A percentile compares a stretch with the other conserved stretches of the same genome.
Evolutionary conservation across 148 eudicot species (phyloP).

Genomic region (Rhododendron molle): DNA sequence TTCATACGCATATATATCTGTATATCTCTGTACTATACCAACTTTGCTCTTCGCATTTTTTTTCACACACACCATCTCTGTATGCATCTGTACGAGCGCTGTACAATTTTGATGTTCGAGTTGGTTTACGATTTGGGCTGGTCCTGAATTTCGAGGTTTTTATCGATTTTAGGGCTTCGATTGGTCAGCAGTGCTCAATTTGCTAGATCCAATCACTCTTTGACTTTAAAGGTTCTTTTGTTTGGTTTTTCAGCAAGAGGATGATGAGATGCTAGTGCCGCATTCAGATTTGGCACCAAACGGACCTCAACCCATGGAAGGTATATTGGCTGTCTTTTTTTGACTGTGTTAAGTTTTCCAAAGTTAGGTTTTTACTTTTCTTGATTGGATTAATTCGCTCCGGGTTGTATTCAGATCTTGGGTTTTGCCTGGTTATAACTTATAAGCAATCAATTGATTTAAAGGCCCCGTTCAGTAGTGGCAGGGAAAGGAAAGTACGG

Average conservation of each 20-base stretch:
- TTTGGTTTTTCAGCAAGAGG: conserved; percentile 19
- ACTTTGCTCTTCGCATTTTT: background rate
- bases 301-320: conserved; percentile 28
- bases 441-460: background rate
- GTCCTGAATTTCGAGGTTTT: background rate
- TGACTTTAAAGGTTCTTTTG: background rate
- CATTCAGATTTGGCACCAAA: conserved; percentile 14
- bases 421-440: background rate
- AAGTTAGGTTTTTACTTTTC: background rate
- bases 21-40: background rate
- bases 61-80: too few relatives aligned
- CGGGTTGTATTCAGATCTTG: background rate
- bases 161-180: conserved; percentile 14
- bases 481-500: background rate
- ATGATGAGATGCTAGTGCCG: conserved; percentile 27
- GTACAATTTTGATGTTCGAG: background rate
- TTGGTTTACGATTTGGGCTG: background rate
- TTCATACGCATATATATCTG: background rate
- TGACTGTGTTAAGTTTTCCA: background rate
- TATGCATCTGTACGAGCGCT: background rate
- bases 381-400: background rate
- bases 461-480: background rate
- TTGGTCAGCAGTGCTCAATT: conserved; percentile 1
- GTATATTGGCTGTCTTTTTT: background rate
- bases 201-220: conserved; percentile 7